Base-by-base conservation (phyloP, 1,284 basidiomycete species). In the Tilletia walkeri region DNA sequence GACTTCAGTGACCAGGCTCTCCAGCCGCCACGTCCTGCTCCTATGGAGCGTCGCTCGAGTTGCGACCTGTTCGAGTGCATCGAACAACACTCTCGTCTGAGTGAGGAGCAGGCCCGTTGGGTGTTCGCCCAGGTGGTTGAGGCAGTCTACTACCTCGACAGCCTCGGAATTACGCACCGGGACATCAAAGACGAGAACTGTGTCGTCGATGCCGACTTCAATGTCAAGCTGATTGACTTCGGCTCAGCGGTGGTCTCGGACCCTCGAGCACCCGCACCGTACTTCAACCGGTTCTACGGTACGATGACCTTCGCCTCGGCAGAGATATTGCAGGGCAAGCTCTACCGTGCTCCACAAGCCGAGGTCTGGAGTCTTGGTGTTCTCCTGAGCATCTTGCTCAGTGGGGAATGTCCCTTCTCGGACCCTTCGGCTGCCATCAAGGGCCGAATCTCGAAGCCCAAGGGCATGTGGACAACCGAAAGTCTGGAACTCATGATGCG, bases 341-440 rank as follows among this genome's bases (percentile, higher is more conserved):
- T 88, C 1, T 87, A 88, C 77, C 82, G 84, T 39, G 86, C 92
- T 0, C 89, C 90, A 0, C 90, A 91, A 10, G 91, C 91, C 20
- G 94, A 95, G 84, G 88, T 95, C 59, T 95, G 93, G 94, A 92
- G 92, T 0, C 87, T 95, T n/a, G 94, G 94, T 41, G 90, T 95
- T 63, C 87, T 95, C 47, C 88, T 95, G 68, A 91, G 90, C 20
- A 94, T 93, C 84, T 87, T 95, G 59, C 87, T 95, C 73, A 92
- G 91, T 2, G 93, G 93, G 18, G 88, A 90, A 76, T 92, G 91
- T 30, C 92, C 92, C 3, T 95, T 95, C 84, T 45, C 89, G 4
- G 90, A 90, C 7, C 88, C 89, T 67, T 86, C 87, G 36, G 90
- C 92, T 76, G 92, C 92, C 14, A 84, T 86, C 69, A 83, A 84